Evolutionary conservation across 768 basidiomycete genomes (phyloP).

Genomic region (Phanerochaete sordida): DNA sequence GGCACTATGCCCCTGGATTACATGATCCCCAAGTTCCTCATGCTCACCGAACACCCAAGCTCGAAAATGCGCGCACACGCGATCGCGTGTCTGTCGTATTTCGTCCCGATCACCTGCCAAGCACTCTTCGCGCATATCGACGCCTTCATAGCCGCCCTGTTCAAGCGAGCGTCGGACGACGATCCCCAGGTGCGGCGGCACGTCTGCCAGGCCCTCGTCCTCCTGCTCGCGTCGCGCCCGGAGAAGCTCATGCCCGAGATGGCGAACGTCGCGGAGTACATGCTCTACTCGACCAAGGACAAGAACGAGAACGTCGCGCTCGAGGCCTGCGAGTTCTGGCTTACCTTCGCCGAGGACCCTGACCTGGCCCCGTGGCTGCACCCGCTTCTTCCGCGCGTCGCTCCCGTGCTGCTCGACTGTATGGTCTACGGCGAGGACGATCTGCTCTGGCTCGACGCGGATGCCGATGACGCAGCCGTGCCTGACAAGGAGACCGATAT

Average conservation of each 20-base stretch:
- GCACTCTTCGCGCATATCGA: slow-evolving; percentile 91
- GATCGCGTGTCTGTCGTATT: slow-evolving; percentile 91
- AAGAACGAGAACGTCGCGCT: slow-evolving; percentile 95
- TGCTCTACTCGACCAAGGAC: slow-evolving; percentile 98
- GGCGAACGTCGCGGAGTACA: slow-evolving; percentile 93
- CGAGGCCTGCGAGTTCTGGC: slow-evolving; percentile 99
- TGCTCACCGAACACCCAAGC: slow-evolving; percentile 79
- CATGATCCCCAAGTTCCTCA: slow-evolving; percentile 94
- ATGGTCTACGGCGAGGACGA: slow-evolving; percentile 98
- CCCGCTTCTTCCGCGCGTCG: slow-evolving; percentile 87
- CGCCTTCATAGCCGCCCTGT: slow-evolving; percentile 87
- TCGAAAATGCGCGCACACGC: slow-evolving; percentile 92
- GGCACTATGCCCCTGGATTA: slow-evolving; percentile 92
- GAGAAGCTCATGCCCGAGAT: slow-evolving; percentile 98
- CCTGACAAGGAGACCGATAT: slow-evolving; percentile 96
- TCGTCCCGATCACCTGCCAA: slow-evolving; percentile 83
- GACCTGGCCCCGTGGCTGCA: slow-evolving; percentile 81
- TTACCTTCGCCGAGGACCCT: slow-evolving; percentile 95
- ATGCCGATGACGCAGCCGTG: slow-evolving; percentile 82
- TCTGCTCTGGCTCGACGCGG: slow-evolving; percentile 90
- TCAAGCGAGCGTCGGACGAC: slow-evolving; percentile 93
- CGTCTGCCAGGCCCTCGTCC: slow-evolving; percentile 93
- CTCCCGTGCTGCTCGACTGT: slow-evolving; percentile 92
- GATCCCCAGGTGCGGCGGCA: slow-evolving; percentile 91
- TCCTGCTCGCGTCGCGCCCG: slow-evolving; percentile 88